Percentiles rank a stretch among this genome's conserved stretches.
phyloP scores from a whole-genome alignment of 1,139 yeast genomes.

The Protomyces macrosporus region DNA sequence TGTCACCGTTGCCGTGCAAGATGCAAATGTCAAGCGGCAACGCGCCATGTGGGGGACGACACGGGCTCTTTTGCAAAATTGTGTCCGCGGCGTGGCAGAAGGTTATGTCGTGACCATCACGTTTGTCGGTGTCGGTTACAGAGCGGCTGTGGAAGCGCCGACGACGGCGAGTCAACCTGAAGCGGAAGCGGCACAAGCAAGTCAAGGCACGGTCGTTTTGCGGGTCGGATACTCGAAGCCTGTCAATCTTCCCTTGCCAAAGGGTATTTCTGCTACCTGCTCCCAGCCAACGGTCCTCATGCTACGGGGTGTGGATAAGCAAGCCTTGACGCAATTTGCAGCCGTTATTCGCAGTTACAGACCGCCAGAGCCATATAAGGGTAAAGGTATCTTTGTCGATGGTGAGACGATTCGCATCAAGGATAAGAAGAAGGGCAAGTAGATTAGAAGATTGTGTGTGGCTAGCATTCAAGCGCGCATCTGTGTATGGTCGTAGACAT shows the following conservation, averaged over 20 bases:
- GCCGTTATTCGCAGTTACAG: conserved; percentile 78
- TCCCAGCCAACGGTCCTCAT: conserved; percentile 87
- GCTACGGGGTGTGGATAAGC: conserved; percentile 82
- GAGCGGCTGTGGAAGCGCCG: conserved; percentile 58
- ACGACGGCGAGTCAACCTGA: not conserved
- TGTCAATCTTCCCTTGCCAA: conserved; percentile 51
- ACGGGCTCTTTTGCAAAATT: conserved; percentile 70
- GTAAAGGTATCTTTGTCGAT: conserved; percentile 91
- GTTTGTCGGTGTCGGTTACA: conserved; percentile 95
- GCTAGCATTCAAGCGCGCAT: no score
- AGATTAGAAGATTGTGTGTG: not conserved
- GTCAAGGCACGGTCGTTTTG: conserved; percentile 45
- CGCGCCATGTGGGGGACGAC: conserved; percentile 94
- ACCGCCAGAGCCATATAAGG: conserved; percentile 98
- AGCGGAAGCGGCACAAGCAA: conserved; percentile 42
- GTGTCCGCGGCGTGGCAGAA: conserved; percentile 80
- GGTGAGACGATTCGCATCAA: conserved; percentile 70
- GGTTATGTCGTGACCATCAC: conserved; percentile 84
- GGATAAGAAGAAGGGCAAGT: not conserved
- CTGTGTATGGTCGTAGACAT: no score
- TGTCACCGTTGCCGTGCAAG: conserved; percentile 43
- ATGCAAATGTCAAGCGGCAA: conserved; percentile 61
- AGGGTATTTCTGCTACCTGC: conserved; percentile 62
- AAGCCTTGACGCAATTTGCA: conserved; percentile 81
- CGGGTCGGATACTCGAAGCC: conserved; percentile 35